A percentile compares a stretch with the other conserved stretches of the same genome.
phyloP scores from a whole-genome alignment of 768 basidiomycete genomes.

The Pholiota conissans region DNA sequence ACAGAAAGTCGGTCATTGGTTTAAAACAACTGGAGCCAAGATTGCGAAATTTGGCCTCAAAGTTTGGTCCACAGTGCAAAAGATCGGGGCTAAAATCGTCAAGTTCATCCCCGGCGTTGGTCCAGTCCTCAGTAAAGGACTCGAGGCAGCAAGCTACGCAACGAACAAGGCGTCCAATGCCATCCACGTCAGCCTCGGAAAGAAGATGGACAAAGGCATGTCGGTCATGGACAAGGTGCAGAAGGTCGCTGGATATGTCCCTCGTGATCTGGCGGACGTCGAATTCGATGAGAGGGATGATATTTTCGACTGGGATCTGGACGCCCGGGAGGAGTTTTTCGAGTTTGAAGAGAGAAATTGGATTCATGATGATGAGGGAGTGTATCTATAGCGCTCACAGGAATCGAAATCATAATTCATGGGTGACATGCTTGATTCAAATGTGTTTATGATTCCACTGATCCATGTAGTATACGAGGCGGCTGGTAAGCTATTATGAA shows the following conservation, averaged over 20 bases:
- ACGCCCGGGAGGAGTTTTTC: too few relatives aligned
- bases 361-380: too few relatives aligned
- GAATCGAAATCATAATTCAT: too few relatives aligned
- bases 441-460: too few relatives aligned
- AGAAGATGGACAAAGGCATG: conserved; percentile 1
- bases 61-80: background rate
- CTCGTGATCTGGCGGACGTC: background rate
- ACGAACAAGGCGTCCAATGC: conserved; percentile 7
- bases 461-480: too few relatives aligned
- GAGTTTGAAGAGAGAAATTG: too few relatives aligned
- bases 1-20: conserved; percentile 5
- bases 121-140: background rate
- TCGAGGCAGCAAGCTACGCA: conserved; percentile 2
- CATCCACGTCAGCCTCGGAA: conserved; percentile 9
- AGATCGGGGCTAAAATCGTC: conserved; percentile 5
- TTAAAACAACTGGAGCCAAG: conserved; percentile 12
- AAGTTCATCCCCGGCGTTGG: conserved; percentile 12
- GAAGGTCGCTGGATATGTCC: background rate
- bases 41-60: conserved; percentile 16
- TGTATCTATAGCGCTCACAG: too few relatives aligned
- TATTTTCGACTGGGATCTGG: background rate
- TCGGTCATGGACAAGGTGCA: conserved; percentile 3
- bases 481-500: too few relatives aligned
- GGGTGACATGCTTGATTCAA: too few relatives aligned
- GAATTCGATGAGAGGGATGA: background rate